Evolutionary conservation across 2,329 filamentous ascomycete genomes (phyloP), one percentile per base, ranked within the genome.

Genomic region (Verticillium nonalfalfae): DNA sequence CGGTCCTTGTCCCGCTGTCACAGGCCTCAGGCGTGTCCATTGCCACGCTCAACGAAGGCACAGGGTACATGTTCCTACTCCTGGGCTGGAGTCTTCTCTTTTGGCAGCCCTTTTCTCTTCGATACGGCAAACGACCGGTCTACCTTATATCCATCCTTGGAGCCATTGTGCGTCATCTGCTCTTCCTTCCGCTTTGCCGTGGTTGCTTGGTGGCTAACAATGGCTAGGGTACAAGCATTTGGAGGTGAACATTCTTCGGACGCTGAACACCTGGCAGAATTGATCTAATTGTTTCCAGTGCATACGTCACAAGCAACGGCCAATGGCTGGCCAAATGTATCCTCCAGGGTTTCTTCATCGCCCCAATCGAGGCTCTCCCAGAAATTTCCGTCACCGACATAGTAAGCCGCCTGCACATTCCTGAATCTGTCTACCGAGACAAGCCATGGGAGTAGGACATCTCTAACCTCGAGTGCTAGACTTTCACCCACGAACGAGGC

Each of bases 311-410:
- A 9, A 74, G 73, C n/a, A 69, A 70, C 2, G 73, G 72, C 2
- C 74, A 79, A 63, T 81, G 79, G 76, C 73, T 78, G n/a, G 78
- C 77, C 34, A 74, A 76, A 33, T 74, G 78, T 52, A 74, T 81
- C 7, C 66, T 81, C 1, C 71, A 73, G 4, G 79, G 79, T 7
- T 74, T 81, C 63, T 74, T 81, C 45, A 71, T 71, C 10, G 72
- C 78, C 3, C 79, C 79, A 1, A 76, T 81, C 35, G 79, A 81
- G 65, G 74, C 78, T 1, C 69, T 81, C 1, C 76, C 77, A 15
- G 79, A 81, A 65, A 76, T 78, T 0, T 77, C 73, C 1, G 72
- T 79, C 18, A 74, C 77, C 0, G 77, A 79, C 55, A 66, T 79
- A 10, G 75, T 75, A 40, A 45, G 66, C 26, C 7, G 26, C 18